Base-by-base conservation (phyloP, 345 rosid genomes). In the Linum tenue region DNA sequence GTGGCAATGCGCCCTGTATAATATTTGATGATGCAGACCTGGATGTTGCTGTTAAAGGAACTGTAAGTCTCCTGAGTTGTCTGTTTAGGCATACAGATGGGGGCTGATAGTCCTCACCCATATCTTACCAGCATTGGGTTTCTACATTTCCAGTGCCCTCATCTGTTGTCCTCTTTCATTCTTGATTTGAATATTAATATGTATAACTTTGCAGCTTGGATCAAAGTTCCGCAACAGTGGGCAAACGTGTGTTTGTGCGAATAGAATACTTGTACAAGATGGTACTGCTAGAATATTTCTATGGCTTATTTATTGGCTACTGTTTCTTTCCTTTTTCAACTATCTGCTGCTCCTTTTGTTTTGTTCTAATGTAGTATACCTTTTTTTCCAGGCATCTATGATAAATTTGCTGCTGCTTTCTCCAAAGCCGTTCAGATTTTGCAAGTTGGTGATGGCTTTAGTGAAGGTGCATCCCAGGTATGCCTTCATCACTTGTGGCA, bases 1-100 rank as follows among this genome's bases (percentile, higher is more conserved):
- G 96, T 15, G 99, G 99, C 65, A 90, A 90, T 74, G 99, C 99
- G 64, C 99, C 96, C 59, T 94, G 95, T 82, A 94, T 94, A 70
- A 78, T 94, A 69, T 94, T 94, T 82, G 91, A 94, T 76, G 96
- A 88, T 71, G 99, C 99, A 36, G 88, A 90, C 79, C 60, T 90
- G 73, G 92, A 88, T 55, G 97, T 88, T 60, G 97, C 97, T 59
- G 89, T 94, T 41, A 94, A 88, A 78, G 99, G 97, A 84, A 48
- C 87, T n/a, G 99, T 94, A 80, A 80, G 97, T 84, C 67, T 36
- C 42, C 40, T 8, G 50, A 16, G 31, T 35, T 7, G 53, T 48
- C 3, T 48, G 11, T 9, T 9, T 9, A 48, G 31, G 31, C 31
- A 22, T 22, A 22, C 31, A 22, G 31, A 22, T 22, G 31, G 31